Evolutionary conservation across 768 basidiomycete species (phyloP).

Genomic region (Boletus subparvulus): DNA sequence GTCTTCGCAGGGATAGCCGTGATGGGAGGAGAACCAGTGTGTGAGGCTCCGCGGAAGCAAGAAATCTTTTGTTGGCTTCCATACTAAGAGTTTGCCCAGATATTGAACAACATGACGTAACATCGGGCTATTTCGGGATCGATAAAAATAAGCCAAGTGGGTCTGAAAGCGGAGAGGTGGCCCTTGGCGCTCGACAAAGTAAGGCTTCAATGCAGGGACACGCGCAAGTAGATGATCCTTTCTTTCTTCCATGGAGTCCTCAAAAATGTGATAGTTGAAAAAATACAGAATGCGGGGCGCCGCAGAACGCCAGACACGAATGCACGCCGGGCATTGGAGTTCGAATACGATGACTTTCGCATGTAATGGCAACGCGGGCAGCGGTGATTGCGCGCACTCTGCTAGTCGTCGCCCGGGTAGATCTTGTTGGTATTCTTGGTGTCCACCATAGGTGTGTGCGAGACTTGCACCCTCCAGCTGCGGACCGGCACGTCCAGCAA

Average conservation of each 20-base stretch:
- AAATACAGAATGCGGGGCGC: slow-evolving; percentile 32
- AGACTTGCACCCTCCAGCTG: not conserved
- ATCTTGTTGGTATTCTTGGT: not conserved
- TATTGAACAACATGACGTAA: not conserved
- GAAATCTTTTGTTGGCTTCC: too few species aligned
- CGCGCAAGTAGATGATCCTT: not conserved
- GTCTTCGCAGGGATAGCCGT: too few species aligned
- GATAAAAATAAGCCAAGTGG: not conserved
- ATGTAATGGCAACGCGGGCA: slow-evolving; percentile 36
- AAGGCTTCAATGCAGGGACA: not conserved
- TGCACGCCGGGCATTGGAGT: slow-evolving; percentile 32
- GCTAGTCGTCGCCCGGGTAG: not conserved
- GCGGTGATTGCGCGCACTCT: slow-evolving; percentile 28
- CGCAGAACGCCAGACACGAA: slow-evolving; percentile 39
- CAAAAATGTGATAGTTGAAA: too few species aligned
- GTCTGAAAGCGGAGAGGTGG: not conserved
- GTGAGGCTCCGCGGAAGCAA: too few species aligned
- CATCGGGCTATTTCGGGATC: not conserved
- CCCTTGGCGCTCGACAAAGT: not conserved
- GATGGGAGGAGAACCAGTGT: too few species aligned
- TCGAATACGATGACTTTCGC: slow-evolving; percentile 39
- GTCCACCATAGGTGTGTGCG: not conserved
- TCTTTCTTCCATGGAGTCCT: too few species aligned
- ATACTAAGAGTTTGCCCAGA: too few species aligned
- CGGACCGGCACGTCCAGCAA: slow-evolving; percentile 13